Evolutionary conservation across 148 eudicot species (phyloP), one percentile per base, ranked within the genome.

Genomic region (Heliosperma pusillum): DNA sequence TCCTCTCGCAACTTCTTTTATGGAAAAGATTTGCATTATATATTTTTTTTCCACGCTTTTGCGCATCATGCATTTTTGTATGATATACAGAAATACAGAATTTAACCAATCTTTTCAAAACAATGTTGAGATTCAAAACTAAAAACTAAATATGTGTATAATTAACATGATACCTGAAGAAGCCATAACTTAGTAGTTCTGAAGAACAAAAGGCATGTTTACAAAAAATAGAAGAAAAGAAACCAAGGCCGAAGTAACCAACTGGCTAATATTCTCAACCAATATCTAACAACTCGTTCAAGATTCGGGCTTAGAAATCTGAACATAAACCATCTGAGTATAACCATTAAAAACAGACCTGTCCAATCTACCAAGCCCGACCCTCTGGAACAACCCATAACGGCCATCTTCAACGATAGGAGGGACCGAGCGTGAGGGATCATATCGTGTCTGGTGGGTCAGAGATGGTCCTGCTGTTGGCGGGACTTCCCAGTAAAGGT

Each of bases 381-480:
- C 88, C 87, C 90, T 95, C 79, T 80, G 87, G 77, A 90, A 95
- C 74, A 92, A 79, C 60, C 94, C 83, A 76, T 83, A 92, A 33
- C 91, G 95, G 20, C 99, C 99, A 79, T 95, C 99, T 80, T 95
- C 97, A 36, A 95, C 91, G 29, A 95, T 90, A 13, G 96, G 99
- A 42, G 77, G 81, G 4, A 87, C 74, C 0, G 84, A 83, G 19
- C 99, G 93, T 53, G 99, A 97, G 58, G 99, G 99, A 79, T 95
- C 99, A 45, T 90, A 95, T 80, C 99, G 84, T 17, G 96, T 86
- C 80, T 95, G 99, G 81, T 92, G 99, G 24, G 99, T 92, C 44
- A 95, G 88, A 20, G 99, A 95, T 33, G 99, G 97, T 50, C 97
- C 99, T 1, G 97, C 98, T 21, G 87, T 92, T 0, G 99, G 97